Conservation (phyloP, 1,284 basidiomycete species). For the Anthracocystis panici-leucophaei region DNA sequence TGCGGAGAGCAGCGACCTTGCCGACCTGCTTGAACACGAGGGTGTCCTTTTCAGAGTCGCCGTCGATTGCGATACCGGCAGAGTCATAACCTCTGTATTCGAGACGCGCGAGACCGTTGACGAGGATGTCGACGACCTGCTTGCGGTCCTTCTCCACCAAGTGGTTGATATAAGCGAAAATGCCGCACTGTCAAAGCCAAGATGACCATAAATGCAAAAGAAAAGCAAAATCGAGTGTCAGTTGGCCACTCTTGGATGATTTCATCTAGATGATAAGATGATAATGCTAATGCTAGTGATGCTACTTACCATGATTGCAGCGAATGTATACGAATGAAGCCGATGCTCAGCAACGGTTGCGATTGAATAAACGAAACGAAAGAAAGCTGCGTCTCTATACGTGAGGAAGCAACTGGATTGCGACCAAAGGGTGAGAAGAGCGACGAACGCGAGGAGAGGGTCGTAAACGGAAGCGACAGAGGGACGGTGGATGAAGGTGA, state of each 20-base stretch:
- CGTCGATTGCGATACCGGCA: conserved; percentile 91
- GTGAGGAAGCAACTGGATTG: background rate
- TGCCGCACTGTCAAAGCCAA: conserved; percentile 61
- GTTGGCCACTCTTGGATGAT: background rate
- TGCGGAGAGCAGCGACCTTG: conserved; percentile 93
- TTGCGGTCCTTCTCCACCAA: conserved; percentile 79
- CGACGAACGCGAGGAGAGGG: conserved; percentile 11
- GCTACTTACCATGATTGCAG: conserved; percentile 42
- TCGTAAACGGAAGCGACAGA: conserved; percentile 6
- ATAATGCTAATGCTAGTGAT: background rate
- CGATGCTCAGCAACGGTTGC: conserved; percentile 44
- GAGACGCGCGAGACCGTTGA: conserved; percentile 90
- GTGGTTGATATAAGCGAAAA: conserved; percentile 69
- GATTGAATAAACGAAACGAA: conserved; percentile 21
- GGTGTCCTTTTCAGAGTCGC: conserved; percentile 82
- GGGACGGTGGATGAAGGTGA: conserved; percentile 23
- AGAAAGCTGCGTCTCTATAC: conserved; percentile 32
- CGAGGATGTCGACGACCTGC: conserved; percentile 90
- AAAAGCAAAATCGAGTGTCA: background rate
- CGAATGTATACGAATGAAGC: conserved; percentile 13
- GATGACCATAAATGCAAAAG: conserved; percentile 2
- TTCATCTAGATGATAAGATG: too few species aligned
- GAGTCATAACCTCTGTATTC: conserved; percentile 99
- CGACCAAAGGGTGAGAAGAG: conserved; percentile 11
- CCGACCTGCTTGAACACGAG: conserved; percentile 98